phyloP scores from a whole-genome alignment of 2,329 filamentous ascomycete species.

The Sclerotinia trifoliorum region DNA sequence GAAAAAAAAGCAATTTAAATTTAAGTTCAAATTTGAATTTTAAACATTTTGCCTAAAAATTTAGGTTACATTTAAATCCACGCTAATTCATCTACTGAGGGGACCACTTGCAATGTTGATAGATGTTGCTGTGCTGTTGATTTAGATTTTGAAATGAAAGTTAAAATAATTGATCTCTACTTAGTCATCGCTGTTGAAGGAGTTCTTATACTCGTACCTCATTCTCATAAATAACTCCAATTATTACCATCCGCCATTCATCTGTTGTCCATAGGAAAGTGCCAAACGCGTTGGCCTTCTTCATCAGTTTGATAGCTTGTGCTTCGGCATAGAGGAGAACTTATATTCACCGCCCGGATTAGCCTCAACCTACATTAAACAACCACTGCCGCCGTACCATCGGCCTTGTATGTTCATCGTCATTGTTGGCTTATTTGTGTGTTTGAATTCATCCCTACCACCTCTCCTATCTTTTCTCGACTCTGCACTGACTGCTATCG shows the following conservation, averaged over 20 bases:
- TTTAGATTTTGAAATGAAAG: slow-evolving; percentile 12
- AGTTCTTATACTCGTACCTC: neutral
- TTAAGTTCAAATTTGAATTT: neutral
- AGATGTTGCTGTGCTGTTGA: slow-evolving; percentile 18
- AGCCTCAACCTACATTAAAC: slow-evolving; percentile 19
- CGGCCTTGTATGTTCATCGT: slow-evolving; percentile 1
- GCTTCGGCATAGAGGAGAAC: slow-evolving; percentile 17
- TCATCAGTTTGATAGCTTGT: slow-evolving; percentile 15
- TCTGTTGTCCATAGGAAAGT: slow-evolving; percentile 8
- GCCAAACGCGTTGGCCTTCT: slow-evolving; percentile 20
- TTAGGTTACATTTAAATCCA: neutral
- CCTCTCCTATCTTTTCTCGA: neutral
- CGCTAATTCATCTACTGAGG: slow-evolving; percentile 10
- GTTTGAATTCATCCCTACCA: neutral
- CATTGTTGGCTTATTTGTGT: slow-evolving; percentile 12
- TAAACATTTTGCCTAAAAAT: neutral
- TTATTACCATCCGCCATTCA: slow-evolving; percentile 1
- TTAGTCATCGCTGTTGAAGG: neutral
- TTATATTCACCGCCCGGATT: slow-evolving; percentile 23
- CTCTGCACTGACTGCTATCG: slow-evolving; percentile 15
- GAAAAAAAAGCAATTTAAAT: neutral
- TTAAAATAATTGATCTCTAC: slow-evolving; percentile 2
- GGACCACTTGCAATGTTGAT: slow-evolving; percentile 18
- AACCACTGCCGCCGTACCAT: slow-evolving; percentile 20
- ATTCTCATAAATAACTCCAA: slow-evolving; percentile 7